Base-by-base conservation (phyloP, 2,329 filamentous ascomycete species). In the Teratosphaeria viscida region DNA sequence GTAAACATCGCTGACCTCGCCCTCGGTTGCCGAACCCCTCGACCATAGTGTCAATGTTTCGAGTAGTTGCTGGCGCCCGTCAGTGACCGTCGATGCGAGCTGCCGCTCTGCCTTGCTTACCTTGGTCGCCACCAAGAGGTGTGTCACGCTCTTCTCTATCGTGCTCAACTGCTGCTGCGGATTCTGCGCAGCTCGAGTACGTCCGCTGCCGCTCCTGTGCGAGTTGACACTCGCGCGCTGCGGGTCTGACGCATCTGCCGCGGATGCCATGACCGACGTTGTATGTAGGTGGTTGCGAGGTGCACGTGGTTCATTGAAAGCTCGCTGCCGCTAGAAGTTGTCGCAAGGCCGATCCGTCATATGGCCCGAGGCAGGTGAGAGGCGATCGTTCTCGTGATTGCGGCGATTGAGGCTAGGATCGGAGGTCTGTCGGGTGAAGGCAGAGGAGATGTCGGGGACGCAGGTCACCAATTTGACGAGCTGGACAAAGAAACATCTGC, bases 11-110 rank as follows among this genome's bases (percentile, higher is more conserved):
- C 94, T 97, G 61, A 99, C 94, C 73, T 97, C 90, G 62, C 87
- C 89, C 76, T 99, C 94, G 64, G 90, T 92, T 58, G 94, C 92
- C 68, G 89, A 86, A 63, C 89, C 88, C 60, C 92, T 89, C 61
- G 94, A 99, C 94, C 94, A 99, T 80, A 95, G 89, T 54, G 94
- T 99, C 63, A 99, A 81, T 5, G 92, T 99, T 78, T 99, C 94
- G 63, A 99, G 86, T 2, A 99, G 85, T 76, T 97, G 92, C 39
- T 49, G 43, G n/a, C 11, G 19, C 19, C 43, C 5, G 19, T 49
- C 43, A 49, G 43, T 11, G 11, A 10, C 5, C 16, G 16, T 49
- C 43, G n/a, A 23, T 6, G n/a, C 19, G 43, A 49, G 43, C 43
- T 1, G 8, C 43, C 23, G 43, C 43, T 49, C n/a, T 49, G 43